Base-by-base conservation (phyloP, 2,329 filamentous ascomycete genomes). In the Amesomyces nigricolor region DNA sequence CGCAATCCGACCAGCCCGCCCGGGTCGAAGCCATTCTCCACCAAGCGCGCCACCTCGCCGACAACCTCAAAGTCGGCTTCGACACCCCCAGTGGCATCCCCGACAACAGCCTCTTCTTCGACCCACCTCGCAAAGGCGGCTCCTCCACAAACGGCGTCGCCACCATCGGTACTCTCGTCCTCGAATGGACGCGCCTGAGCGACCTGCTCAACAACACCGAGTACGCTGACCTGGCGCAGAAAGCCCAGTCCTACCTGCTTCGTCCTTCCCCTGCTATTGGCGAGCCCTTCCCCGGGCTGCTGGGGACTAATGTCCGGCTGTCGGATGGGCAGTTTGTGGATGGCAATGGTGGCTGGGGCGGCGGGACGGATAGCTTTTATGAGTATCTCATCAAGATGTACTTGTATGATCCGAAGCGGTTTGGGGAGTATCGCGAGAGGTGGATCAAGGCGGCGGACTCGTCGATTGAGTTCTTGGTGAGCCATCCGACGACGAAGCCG, bases 381-480 rank as follows among this genome's bases (percentile, higher is more conserved):
- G 89, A 95, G 71, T 95, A 95, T 65, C 79, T 95, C 32, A 86
- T 95, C 70, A 95, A 95, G 75, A 92, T 94, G 88, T 95, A 85
- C 64, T 71, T 92, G 53, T 95, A 95, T 68, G 86, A 92, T 66
- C 76, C 82, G 0, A 63, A 68, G 5, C 77, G 82, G 3, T 95
- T 88, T 64, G 70, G 65, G 1, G 59, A 70, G 2, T 90, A 92
- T 72, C 83, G 78, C 64, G 85, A 91, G 60, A 82, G 83, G 47
- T 96, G 89, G 89, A 72, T 89, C 42, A 67, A 77, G 0, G 89
- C 89, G 2, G 87, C 85, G 51, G 85, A 95, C 62, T 90, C 86
- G 6, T 85, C 84, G 5, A 92, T 94, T 47, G 68, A 78, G 56
- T 77, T 90, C 64, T 78, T 95, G 7, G 76, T 82, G 13, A 88